phyloP scores from a whole-genome alignment of 331 rosid genomes.

The Ulmus americana region DNA sequence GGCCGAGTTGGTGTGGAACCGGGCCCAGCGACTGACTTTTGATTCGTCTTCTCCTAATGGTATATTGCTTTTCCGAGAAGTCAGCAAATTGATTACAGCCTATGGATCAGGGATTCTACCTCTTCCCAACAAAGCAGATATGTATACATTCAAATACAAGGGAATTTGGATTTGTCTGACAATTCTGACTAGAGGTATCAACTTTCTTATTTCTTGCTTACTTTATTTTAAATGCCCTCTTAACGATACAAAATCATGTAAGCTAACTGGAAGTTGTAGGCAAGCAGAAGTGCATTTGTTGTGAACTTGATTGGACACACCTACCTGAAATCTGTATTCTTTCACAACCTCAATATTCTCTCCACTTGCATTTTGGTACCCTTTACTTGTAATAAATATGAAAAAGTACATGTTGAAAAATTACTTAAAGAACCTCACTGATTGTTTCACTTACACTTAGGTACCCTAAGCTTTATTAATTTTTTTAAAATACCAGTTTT shows the following conservation, averaged over 20 bases:
- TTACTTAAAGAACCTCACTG: too few species aligned
- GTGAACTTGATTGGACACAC: background rate
- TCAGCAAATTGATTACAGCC: conserved; percentile 82
- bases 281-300: background rate
- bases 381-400: too few species aligned
- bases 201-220: conserved; percentile 9
- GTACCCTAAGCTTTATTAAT: too few species aligned
- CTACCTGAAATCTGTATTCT: background rate
- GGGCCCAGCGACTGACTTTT: conserved; percentile 90
- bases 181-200: conserved; percentile 77
- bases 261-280: background rate
- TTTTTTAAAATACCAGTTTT: too few species aligned
- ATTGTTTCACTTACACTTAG: background rate
- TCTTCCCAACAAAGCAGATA: conserved; percentile 74
- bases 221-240: background rate
- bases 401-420: too few species aligned
- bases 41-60: conserved; percentile 99
- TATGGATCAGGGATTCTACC: conserved; percentile 87
- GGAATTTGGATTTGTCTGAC: conserved; percentile 92
- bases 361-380: background rate
- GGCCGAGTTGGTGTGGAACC: conserved; percentile 92
- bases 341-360: background rate
- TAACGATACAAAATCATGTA: too few species aligned
- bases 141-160: conserved; percentile 84
- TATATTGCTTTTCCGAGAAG: conserved; percentile 96